Evolutionary conservation across 352 stramenopile species (phyloP).

Genomic region (Thalassiosira exigua): DNA sequence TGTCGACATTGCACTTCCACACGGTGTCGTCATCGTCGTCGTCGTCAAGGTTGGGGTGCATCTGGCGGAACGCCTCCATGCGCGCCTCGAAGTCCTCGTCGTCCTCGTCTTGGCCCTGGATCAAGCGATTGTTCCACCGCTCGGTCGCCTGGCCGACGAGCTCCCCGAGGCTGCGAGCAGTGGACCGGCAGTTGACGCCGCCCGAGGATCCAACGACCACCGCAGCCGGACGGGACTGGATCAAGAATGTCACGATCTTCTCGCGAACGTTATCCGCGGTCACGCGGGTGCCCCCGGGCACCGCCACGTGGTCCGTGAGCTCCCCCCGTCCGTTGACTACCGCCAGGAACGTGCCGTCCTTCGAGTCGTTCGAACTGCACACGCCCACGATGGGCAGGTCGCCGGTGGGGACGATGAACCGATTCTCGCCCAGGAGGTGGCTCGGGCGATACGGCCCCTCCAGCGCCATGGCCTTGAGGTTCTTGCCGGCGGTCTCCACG

Average conservation of each 20-base stretch:
- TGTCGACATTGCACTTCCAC: constrained; percentile 84
- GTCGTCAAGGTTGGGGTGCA: constrained; percentile 63
- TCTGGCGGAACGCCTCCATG: constrained; percentile 62
- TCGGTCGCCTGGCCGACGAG: constrained; percentile 75
- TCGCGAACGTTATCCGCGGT: constrained; percentile 73
- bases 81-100: constrained; percentile 81
- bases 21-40: constrained; percentile 73
- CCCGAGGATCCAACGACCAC: constrained; percentile 80
- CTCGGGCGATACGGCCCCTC: constrained; percentile 82
- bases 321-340: constrained; percentile 73
- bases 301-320: constrained; percentile 76
- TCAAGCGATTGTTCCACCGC: constrained; percentile 78
- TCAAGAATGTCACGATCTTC: constrained; percentile 77
- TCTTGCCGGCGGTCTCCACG: constrained; percentile 68
- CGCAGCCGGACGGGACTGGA: constrained; percentile 74
- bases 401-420: constrained; percentile 80
- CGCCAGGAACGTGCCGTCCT: constrained; percentile 80
- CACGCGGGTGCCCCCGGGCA: constrained; percentile 74
- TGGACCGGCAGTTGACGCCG: constrained; percentile 65
- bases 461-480: constrained; percentile 81
- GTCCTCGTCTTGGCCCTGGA: constrained; percentile 85
- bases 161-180: constrained; percentile 71
- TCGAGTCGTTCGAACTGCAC: constrained; percentile 69
- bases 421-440: constrained; percentile 74
- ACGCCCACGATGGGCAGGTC: constrained; percentile 82